These are phyloP conservation scores for Clonostachys sp. DNA, from an alignment of 2,329 filamentous ascomycete species.

Conservation along the genomic window DNA sequence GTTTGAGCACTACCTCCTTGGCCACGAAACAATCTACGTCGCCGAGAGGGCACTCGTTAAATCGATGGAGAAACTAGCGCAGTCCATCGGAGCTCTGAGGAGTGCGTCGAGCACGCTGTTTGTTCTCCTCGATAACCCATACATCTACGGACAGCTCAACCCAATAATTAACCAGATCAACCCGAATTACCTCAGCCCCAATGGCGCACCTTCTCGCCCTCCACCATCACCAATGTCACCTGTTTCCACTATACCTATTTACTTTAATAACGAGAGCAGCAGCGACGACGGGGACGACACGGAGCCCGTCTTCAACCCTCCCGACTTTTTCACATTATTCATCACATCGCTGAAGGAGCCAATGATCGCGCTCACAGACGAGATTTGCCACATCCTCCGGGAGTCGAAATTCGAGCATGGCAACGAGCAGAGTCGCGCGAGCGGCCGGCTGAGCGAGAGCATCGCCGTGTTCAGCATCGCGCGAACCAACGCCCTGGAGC, in stretches of 20 bases:
- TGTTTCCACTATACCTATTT: constrained; percentile 35
- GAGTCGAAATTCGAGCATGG: constrained; percentile 71
- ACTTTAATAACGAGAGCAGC: no score
- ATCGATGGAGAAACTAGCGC: constrained; percentile 78
- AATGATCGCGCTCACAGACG: constrained; percentile 93
- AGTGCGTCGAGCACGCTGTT: constrained; percentile 91
- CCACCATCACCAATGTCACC: constrained; percentile 40
- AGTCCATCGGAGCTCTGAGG: constrained; percentile 84
- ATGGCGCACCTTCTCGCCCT: constrained; percentile 18
- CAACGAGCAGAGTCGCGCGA: constrained; percentile 50
- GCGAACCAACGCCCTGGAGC: constrained; percentile 68
- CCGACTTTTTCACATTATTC: constrained; percentile 88
- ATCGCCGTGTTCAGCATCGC: constrained; percentile 74
- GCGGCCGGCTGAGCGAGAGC: constrained; percentile 72
- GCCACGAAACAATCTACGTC: constrained; percentile 72
- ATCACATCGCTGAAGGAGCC: constrained; percentile 85
- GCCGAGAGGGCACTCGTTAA: constrained; percentile 77
- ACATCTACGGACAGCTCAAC: constrained; percentile 8
- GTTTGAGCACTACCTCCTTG: constrained; percentile 80
- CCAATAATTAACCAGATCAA: constrained; percentile 4
- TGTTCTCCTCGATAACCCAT: constrained; percentile 67
- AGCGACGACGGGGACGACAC: constrained; percentile 54
- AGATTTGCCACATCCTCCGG: constrained; percentile 80
- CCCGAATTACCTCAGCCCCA: no score
- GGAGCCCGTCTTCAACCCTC: constrained; percentile 52